Percentiles rank a stretch among this genome's conserved stretches.
Evolutionary conservation across 352 stramenopile species (phyloP).

Genomic region (Phytophthora chlamydospora): DNA sequence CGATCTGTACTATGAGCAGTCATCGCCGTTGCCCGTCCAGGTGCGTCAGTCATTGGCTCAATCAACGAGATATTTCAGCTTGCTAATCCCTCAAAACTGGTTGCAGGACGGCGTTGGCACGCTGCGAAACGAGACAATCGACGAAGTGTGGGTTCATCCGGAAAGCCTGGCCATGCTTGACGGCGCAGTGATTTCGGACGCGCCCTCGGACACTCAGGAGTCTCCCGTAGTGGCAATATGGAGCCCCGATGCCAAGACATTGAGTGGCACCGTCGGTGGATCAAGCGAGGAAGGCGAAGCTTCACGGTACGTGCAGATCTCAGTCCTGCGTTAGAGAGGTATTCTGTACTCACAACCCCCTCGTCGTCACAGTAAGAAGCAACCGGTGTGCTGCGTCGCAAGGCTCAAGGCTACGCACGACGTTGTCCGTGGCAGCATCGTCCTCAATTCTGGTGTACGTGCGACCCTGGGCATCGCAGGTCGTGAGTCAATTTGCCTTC

Average conservation of each 20-base stretch:
- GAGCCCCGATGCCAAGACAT: slow-evolving; percentile 20
- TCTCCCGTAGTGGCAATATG: slow-evolving; percentile 50
- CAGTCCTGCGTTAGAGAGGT: neutral
- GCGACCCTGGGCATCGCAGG: slow-evolving; percentile 24
- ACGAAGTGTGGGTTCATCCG: slow-evolving; percentile 77
- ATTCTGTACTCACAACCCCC: slow-evolving; percentile 5
- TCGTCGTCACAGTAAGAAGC: slow-evolving; percentile 14
- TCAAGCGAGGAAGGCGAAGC: slow-evolving; percentile 18
- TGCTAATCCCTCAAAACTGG: neutral
- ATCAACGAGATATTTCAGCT: neutral
- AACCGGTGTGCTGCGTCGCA: slow-evolving; percentile 35
- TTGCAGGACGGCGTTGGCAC: slow-evolving; percentile 23
- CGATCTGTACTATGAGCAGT: slow-evolving; percentile 71
- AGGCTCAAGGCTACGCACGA: slow-evolving; percentile 46
- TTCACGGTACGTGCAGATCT: slow-evolving; percentile 10
- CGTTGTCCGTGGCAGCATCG: slow-evolving; percentile 42
- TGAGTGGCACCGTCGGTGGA: slow-evolving; percentile 3
- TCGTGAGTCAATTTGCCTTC: slow-evolving; percentile 40
- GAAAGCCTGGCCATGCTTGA: slow-evolving; percentile 66
- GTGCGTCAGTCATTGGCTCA: slow-evolving; percentile 14
- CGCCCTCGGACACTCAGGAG: slow-evolving; percentile 39
- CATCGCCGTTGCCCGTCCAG: slow-evolving; percentile 56
- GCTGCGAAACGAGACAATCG: slow-evolving; percentile 36
- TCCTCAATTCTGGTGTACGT: slow-evolving; percentile 39
- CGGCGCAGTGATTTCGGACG: slow-evolving; percentile 46